phyloP scores from a whole-genome alignment of 345 rosid species.

The Angophora floribunda region DNA sequence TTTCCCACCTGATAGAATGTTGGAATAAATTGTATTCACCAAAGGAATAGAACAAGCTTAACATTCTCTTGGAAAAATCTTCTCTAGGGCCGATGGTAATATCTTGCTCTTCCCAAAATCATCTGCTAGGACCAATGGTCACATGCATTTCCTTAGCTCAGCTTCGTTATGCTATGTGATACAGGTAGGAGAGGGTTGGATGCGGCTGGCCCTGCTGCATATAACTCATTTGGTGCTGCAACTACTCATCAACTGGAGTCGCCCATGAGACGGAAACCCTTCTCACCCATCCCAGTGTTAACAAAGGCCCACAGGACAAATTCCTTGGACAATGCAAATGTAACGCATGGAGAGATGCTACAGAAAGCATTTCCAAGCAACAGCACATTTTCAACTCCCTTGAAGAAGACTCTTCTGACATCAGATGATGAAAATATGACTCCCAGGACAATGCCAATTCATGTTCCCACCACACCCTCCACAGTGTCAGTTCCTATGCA shows the following conservation, averaged over 20 bases:
- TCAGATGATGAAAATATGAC: slow-evolving; percentile 60
- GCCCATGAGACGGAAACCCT: slow-evolving; percentile 72
- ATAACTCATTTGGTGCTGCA: slow-evolving; percentile 38
- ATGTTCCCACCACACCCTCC: slow-evolving; percentile 53
- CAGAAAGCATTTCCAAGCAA: slow-evolving; percentile 20
- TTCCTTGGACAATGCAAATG: slow-evolving; percentile 7
- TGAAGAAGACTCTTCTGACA: slow-evolving; percentile 12
- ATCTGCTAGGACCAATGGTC: background rate
- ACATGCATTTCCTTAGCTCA: background rate
- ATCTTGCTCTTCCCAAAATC: background rate
- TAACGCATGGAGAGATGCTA: slow-evolving; percentile 2
- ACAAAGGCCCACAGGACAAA: slow-evolving; percentile 32
- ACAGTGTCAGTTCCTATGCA: slow-evolving; percentile 72
- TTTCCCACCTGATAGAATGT: background rate
- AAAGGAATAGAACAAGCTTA: background rate
- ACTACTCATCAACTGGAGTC: slow-evolving; percentile 40
- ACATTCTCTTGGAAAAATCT: background rate
- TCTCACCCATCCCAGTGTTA: slow-evolving; percentile 63
- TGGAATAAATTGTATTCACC: background rate
- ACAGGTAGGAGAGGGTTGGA: slow-evolving; percentile 63
- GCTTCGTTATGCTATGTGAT: background rate
- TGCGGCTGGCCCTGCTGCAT: slow-evolving; percentile 42
- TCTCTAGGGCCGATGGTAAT: background rate
- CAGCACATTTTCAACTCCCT: slow-evolving; percentile 41
- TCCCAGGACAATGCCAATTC: slow-evolving; percentile 47